These are phyloP conservation scores for Penicillium longicatenatum DNA, from an alignment of 495 filamentous ascomycete genomes.

Conservation along the genomic window DNA sequence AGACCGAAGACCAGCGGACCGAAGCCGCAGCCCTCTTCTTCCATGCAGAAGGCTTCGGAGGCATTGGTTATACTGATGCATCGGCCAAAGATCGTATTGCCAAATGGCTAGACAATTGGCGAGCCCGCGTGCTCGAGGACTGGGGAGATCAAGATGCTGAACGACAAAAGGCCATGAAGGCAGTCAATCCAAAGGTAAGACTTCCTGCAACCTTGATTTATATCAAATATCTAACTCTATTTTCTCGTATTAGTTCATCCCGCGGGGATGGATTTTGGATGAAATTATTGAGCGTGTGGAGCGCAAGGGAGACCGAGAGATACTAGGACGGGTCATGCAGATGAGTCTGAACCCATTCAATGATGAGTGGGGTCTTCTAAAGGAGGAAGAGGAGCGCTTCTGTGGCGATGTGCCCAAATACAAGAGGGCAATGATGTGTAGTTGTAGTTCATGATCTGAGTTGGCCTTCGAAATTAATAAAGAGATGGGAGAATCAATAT, in stretches of 20 bases:
- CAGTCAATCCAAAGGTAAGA: constrained; percentile 76
- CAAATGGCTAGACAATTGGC: constrained; percentile 77
- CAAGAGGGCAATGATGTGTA: constrained; percentile 85
- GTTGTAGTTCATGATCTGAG: constrained; percentile 60
- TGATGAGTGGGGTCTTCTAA: constrained; percentile 71
- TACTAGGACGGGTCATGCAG: constrained; percentile 73
- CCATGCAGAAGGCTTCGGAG: constrained; percentile 62
- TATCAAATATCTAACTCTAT: not conserved
- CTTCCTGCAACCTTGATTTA: not conserved
- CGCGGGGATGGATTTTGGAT: constrained; percentile 88
- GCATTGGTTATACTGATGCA: constrained; percentile 55
- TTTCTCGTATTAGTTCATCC: constrained; percentile 65
- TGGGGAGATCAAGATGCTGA: constrained; percentile 65
- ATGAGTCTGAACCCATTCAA: constrained; percentile 83
- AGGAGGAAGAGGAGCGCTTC: constrained; percentile 77
- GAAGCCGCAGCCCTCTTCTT: constrained; percentile 69
- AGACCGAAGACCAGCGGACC: constrained; percentile 58
- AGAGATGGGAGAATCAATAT: constrained; percentile 14
- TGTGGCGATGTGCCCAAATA: constrained; percentile 82
- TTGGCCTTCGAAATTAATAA: constrained; percentile 1
- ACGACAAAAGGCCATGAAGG: constrained; percentile 72
- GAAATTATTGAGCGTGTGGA: constrained; percentile 89
- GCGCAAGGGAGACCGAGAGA: constrained; percentile 75
- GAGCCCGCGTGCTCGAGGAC: constrained; percentile 65
- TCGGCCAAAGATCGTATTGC: constrained; percentile 64